These are phyloP conservation scores for Neonectria coccinea DNA, from an alignment of 2,329 filamentous ascomycete species.

Conservation along the genomic window DNA sequence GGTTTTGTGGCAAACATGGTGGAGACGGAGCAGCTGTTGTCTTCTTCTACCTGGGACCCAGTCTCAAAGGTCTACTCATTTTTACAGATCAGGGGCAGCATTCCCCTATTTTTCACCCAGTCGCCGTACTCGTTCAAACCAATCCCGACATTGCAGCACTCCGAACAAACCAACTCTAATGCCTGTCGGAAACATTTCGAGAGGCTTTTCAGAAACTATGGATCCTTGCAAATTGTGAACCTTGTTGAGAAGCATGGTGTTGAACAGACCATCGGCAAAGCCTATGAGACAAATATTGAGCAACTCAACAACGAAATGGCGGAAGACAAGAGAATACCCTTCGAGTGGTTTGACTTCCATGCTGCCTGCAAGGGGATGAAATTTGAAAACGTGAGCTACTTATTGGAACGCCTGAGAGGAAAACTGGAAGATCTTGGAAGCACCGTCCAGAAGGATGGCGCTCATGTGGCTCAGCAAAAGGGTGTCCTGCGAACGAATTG, in stretches of 20 bases:
- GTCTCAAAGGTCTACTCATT: slow-evolving; percentile 80
- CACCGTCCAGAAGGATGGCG: slow-evolving; percentile 67
- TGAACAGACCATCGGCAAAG: slow-evolving; percentile 81
- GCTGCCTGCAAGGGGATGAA: slow-evolving; percentile 94
- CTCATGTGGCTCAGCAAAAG: slow-evolving; percentile 65
- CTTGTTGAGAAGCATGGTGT: slow-evolving; percentile 90
- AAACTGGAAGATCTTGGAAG: slow-evolving; percentile 79
- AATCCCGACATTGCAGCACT: slow-evolving; percentile 83
- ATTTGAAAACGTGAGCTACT: slow-evolving; percentile 90
- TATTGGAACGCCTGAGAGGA: slow-evolving; percentile 76
- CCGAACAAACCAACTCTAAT: slow-evolving; percentile 78
- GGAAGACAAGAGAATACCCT: slow-evolving; percentile 59
- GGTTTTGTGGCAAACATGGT: slow-evolving; percentile 91
- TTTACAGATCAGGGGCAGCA: slow-evolving; percentile 88
- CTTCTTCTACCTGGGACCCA: slow-evolving; percentile 73
- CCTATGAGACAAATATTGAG: slow-evolving; percentile 77
- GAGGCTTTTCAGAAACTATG: slow-evolving; percentile 76
- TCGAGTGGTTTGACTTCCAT: slow-evolving; percentile 99
- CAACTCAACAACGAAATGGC: slow-evolving; percentile 73
- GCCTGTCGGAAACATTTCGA: slow-evolving; percentile 86
- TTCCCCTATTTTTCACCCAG: slow-evolving; percentile 95
- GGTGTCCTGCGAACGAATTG: slow-evolving; percentile 95
- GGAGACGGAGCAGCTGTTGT: slow-evolving; percentile 95
- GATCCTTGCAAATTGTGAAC: slow-evolving; percentile 80
- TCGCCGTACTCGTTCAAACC: slow-evolving; percentile 95